phyloP scores from a whole-genome alignment of 176 grass and related monocot species.

The Coix lacrymajobi region DNA sequence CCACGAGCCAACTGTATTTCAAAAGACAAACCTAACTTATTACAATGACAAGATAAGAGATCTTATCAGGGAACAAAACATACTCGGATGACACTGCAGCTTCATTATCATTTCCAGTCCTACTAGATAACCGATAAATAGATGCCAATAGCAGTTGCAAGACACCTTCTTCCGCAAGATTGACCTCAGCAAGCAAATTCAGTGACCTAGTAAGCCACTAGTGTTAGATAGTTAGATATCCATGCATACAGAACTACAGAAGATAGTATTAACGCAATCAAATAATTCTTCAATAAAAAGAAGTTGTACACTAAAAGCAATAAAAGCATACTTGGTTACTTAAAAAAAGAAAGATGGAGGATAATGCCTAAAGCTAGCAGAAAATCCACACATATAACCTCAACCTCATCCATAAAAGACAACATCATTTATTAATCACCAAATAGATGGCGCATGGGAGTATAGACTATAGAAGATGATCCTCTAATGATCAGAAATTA shows the following conservation, averaged over 20 bases:
- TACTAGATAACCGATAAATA: slow-evolving; percentile 63
- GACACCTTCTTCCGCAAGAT: slow-evolving; percentile 96
- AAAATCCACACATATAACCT: not conserved
- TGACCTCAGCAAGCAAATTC: slow-evolving; percentile 75
- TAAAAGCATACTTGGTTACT: not conserved
- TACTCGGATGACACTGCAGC: slow-evolving; percentile 68
- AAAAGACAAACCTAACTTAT: slow-evolving; percentile 23
- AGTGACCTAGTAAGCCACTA: slow-evolving; percentile 59
- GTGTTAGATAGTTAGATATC: slow-evolving; percentile 30
- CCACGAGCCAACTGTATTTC: slow-evolving; percentile 4
- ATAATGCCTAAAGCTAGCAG: not conserved
- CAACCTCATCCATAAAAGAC: not conserved
- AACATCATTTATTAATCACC: not conserved
- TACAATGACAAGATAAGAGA: slow-evolving; percentile 1
- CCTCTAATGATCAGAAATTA: not conserved
- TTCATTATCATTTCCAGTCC: slow-evolving; percentile 62
- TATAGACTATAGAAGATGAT: not conserved
- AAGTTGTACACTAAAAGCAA: not conserved
- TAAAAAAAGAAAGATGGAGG: not conserved
- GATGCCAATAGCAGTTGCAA: slow-evolving; percentile 75
- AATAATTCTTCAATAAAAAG: slow-evolving; percentile 5
- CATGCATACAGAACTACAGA: slow-evolving; percentile 15
- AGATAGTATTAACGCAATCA: slow-evolving; percentile 2
- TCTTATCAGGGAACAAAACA: slow-evolving; percentile 23
- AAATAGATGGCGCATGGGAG: not conserved